A percentile compares a stretch with the other conserved stretches of the same genome.
These are phyloP conservation scores for Podospora pseudocomata DNA, from an alignment of 495 filamentous ascomycete genomes.

Conservation along the genomic window DNA sequence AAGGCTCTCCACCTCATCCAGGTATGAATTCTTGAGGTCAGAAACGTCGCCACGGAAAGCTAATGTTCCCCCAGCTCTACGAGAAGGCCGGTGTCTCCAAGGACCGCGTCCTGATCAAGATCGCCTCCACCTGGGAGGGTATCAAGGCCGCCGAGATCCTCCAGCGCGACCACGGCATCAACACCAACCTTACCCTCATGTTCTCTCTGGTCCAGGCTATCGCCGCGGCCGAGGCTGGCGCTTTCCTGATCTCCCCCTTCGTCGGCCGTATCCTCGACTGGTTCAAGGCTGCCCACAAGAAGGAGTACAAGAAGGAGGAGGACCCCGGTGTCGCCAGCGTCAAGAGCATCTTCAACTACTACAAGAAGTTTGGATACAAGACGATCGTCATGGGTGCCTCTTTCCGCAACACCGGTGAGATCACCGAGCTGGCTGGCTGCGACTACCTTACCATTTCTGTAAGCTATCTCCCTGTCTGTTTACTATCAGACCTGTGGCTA, in stretches of 20 bases:
- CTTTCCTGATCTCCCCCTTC: conserved; percentile 99
- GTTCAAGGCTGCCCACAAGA: conserved; percentile 96
- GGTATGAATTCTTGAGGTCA: conserved; percentile 46
- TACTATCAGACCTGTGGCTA: conserved; percentile 22
- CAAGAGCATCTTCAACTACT: conserved; percentile 98
- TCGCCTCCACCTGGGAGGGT: conserved; percentile 91
- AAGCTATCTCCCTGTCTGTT: conserved; percentile 33
- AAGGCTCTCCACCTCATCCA: conserved; percentile 98
- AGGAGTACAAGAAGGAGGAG: conserved; percentile 79
- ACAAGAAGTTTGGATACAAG: conserved; percentile 99
- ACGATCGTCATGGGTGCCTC: conserved; percentile 99
- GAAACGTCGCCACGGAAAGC: background rate
- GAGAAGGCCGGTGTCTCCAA: conserved; percentile 85
- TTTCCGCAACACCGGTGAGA: conserved; percentile 92
- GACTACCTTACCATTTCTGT: conserved; percentile 98
- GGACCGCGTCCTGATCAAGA: conserved; percentile 87
- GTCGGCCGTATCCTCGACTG: conserved; percentile 99
- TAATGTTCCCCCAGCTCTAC: conserved; percentile 65
- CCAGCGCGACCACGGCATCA: conserved; percentile 88
- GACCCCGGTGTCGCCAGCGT: conserved; percentile 98
- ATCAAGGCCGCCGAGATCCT: conserved; percentile 96
- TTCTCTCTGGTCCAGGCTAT: conserved; percentile 96
- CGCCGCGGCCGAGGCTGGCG: conserved; percentile 91
- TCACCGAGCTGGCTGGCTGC: conserved; percentile 95
- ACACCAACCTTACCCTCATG: conserved; percentile 98